Percentiles rank a stretch among this genome's conserved stretches.
Evolutionary conservation across 2,329 filamentous ascomycete species (phyloP).

Genomic region (Neofusicoccum kwambonambiense): DNA sequence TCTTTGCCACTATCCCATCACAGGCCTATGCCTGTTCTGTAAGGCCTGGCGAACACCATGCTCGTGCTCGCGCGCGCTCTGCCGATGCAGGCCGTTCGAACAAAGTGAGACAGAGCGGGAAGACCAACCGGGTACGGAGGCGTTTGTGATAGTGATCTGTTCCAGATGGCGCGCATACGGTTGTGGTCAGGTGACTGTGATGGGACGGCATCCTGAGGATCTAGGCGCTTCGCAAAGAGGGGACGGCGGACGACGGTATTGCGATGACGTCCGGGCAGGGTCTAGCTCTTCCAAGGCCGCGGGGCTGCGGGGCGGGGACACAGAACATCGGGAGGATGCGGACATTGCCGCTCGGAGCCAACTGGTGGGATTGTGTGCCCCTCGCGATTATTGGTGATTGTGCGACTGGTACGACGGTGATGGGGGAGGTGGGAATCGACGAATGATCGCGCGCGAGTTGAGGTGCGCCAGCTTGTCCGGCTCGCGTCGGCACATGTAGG

Average conservation of each 20-base stretch:
- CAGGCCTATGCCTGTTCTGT: no score
- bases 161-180: not conserved
- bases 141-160: constrained; percentile 9
- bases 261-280: no score
- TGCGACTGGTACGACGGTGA: not conserved
- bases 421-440: not conserved
- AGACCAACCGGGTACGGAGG: not conserved
- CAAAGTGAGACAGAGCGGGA: not conserved
- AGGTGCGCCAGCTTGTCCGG: not conserved
- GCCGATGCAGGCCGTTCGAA: not conserved
- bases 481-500: not conserved
- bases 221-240: no score
- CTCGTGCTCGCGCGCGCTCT: not conserved
- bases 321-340: not conserved
- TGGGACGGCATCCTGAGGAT: no score
- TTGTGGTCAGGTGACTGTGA: constrained; percentile 1
- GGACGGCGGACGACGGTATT: no score
- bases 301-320: not conserved
- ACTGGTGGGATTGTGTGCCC: no score
- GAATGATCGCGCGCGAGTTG: not conserved
- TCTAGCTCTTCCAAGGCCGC: not conserved
- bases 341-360: not conserved
- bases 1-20: no score
- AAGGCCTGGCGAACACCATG: not conserved
- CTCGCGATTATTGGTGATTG: not conserved